Percentiles rank a stretch among this genome's conserved stretches.
Evolutionary conservation across 371 early-diverging fungal genomes (phyloP).

Genomic region (Mortierella sp.): DNA sequence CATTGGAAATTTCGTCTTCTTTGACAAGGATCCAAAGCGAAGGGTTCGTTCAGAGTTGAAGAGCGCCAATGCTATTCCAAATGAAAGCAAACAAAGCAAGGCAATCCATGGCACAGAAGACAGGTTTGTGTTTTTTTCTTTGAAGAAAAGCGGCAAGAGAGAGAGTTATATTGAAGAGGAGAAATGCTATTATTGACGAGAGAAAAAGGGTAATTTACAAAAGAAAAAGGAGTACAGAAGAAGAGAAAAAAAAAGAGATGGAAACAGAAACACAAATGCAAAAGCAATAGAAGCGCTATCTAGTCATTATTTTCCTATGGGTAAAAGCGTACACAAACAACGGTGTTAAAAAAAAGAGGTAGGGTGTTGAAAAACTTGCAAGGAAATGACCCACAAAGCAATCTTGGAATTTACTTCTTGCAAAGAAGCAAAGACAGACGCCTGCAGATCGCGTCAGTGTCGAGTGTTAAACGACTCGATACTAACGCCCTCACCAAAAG

Average conservation of each 20-base stretch:
- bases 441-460: constrained; percentile 23
- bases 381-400: constrained; percentile 10
- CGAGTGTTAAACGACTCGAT: constrained; percentile 33
- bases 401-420: constrained; percentile 18
- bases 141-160: neutral
- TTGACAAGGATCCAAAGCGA: no score
- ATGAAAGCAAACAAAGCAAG: neutral
- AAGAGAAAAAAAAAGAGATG: neutral
- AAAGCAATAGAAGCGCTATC: neutral
- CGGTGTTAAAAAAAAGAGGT: neutral
- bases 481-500: constrained; percentile 55
- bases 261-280: neutral
- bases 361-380: constrained; percentile 23
- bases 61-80: no score
- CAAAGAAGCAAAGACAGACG: constrained; percentile 20
- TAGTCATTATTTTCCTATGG: neutral
- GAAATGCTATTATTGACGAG: neutral
- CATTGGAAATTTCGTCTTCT: no score
- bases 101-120: neutral
- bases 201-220: neutral
- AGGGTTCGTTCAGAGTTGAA: no score
- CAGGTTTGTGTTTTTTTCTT: neutral
- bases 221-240: neutral
- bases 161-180: neutral
- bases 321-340: neutral